Conservation (phyloP, 495 filamentous ascomycete species). For the Glutinoglossum americanum region DNA sequence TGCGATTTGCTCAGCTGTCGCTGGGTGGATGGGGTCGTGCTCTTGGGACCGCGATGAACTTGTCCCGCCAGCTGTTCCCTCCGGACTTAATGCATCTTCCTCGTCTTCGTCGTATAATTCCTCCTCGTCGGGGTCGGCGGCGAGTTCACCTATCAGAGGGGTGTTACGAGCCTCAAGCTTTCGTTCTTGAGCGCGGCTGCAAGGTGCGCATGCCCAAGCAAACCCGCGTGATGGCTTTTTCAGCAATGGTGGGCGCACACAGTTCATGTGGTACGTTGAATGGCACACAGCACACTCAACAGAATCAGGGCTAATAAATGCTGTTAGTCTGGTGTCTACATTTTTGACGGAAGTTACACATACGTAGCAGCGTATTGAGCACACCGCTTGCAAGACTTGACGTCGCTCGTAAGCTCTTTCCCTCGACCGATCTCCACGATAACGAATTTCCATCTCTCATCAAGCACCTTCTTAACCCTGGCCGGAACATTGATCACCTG, state of each 20-base stretch:
- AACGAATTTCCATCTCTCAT: conserved; percentile 90
- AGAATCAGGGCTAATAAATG: conserved; percentile 49
- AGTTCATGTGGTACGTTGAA: conserved; percentile 96
- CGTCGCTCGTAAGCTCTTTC: conserved; percentile 89
- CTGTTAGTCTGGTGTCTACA: background rate
- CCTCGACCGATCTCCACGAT: conserved; percentile 75
- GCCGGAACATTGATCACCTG: conserved; percentile 91
- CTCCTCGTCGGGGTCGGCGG: conserved; percentile 56
- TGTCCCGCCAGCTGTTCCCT: conserved; percentile 25
- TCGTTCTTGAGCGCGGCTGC: conserved; percentile 79
- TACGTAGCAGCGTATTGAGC: conserved; percentile 73
- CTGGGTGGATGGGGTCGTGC: conserved; percentile 32
- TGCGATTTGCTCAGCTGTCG: conserved; percentile 74
- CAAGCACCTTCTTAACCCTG: conserved; percentile 80
- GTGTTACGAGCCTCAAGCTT: conserved; percentile 83
- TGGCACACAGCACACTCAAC: conserved; percentile 92
- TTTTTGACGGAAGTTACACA: conserved; percentile 13
- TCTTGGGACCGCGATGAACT: conserved; percentile 34
- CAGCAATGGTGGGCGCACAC: conserved; percentile 73
- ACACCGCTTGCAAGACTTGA: conserved; percentile 92
- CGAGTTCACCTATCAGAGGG: conserved; percentile 33
- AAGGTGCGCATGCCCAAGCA: conserved; percentile 92
- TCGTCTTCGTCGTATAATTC: conserved; percentile 55
- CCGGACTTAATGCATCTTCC: conserved; percentile 34
- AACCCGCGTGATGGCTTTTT: conserved; percentile 97